Conservation (phyloP, 2,329 filamentous ascomycete species). For the Parasarocladium wereldwijsianum region DNA sequence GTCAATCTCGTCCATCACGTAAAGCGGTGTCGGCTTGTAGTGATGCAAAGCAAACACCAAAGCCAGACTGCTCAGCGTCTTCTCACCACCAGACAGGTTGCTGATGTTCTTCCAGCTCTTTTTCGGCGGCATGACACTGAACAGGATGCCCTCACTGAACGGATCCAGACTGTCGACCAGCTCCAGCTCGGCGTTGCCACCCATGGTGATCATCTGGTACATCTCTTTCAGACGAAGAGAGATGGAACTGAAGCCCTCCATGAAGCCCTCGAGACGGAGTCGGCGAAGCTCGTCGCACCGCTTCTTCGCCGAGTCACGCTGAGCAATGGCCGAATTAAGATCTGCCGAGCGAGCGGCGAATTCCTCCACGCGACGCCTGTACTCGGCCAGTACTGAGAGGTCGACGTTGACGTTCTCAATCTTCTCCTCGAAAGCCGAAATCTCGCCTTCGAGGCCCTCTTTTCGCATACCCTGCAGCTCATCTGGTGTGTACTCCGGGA, state of each 20-base stretch:
- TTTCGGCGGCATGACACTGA: conserved; percentile 98
- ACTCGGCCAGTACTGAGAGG: conserved; percentile 75
- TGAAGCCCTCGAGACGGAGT: conserved; percentile 86
- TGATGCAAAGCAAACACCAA: conserved; percentile 97
- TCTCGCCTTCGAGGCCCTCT: conserved; percentile 44
- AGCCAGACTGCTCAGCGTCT: conserved; percentile 84
- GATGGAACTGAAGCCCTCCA: conserved; percentile 92
- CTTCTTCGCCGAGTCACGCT: conserved; percentile 79
- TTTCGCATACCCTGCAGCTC: conserved; percentile 54
- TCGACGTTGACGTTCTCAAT: conserved; percentile 81
- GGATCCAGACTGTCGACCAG: conserved; percentile 92
- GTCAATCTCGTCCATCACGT: conserved; percentile 99
- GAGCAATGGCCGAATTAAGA: conserved; percentile 59
- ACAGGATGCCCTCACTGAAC: conserved; percentile 91
- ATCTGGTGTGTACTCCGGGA: conserved; percentile 66
- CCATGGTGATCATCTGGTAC: conserved; percentile 99
- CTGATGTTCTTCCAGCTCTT: conserved; percentile 99
- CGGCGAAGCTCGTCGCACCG: conserved; percentile 85
- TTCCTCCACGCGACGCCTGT: conserved; percentile 73
- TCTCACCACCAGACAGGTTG: conserved; percentile 91
- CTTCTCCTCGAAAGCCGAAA: conserved; percentile 47
- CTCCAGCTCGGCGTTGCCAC: conserved; percentile 93
- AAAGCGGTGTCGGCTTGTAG: conserved; percentile 92
- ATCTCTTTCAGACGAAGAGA: conserved; percentile 94
- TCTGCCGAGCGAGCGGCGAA: conserved; percentile 72